A percentile compares a stretch with the other conserved stretches of the same genome.
Conservation (phyloP, 2,329 filamentous ascomycete species). For the Trichophyton simii region DNA sequence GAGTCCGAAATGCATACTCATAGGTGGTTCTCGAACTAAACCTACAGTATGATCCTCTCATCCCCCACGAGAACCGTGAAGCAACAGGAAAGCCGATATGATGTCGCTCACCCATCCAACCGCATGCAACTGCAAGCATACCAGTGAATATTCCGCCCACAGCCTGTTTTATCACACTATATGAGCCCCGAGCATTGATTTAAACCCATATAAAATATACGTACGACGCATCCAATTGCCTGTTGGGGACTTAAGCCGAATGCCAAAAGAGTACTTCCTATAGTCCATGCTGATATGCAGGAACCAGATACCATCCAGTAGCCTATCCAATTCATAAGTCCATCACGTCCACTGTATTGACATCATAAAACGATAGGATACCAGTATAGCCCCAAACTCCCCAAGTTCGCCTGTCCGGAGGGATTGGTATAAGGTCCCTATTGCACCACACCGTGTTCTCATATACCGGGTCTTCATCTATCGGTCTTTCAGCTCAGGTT, state of each 20-base stretch:
- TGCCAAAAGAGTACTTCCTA: slow-evolving; percentile 18
- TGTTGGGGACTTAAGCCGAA: slow-evolving; percentile 18
- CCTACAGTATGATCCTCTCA: slow-evolving; percentile 26
- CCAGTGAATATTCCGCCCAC: slow-evolving; percentile 20
- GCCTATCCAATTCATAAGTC: slow-evolving; percentile 11
- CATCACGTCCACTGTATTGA: not conserved
- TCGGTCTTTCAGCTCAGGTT: not conserved
- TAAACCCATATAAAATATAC: not conserved
- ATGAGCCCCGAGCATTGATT: not conserved
- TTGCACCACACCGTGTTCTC: slow-evolving; percentile 18
- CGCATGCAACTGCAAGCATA: slow-evolving; percentile 25
- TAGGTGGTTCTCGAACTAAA: not conserved
- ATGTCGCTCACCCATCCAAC: slow-evolving; percentile 29
- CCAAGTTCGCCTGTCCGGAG: slow-evolving; percentile 19
- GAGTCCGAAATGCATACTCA: not conserved
- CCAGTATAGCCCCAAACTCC: slow-evolving; percentile 19
- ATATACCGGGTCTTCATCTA: not conserved
- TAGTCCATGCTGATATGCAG: slow-evolving; percentile 21
- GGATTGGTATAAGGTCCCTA: slow-evolving; percentile 21
- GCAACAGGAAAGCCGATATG: slow-evolving; percentile 36
- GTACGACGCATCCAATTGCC: slow-evolving; percentile 18
- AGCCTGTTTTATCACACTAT: not conserved
- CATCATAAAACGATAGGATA: slow-evolving; percentile 4
- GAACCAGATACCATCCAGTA: slow-evolving; percentile 23
- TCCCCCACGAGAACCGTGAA: slow-evolving; percentile 31